phyloP scores from a whole-genome alignment of 805 yeast species.

The Candida saitoana region DNA sequence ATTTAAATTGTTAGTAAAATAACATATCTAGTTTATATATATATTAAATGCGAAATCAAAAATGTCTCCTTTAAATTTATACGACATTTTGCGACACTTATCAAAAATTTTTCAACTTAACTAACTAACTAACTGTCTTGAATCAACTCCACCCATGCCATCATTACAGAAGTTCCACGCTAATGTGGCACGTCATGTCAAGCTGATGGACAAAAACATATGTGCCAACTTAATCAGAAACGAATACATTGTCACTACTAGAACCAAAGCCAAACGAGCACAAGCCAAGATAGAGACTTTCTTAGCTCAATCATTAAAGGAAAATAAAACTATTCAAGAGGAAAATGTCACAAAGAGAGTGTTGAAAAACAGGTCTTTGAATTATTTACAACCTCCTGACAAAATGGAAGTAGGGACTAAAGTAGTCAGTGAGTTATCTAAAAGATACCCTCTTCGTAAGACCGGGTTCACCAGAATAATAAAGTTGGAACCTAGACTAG shows the following conservation, averaged over 20 bases:
- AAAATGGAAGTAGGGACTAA: conserved; percentile 48
- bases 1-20: too few relatives aligned
- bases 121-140: too few relatives aligned
- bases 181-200: conserved; percentile 39
- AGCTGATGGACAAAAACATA: conserved; percentile 43
- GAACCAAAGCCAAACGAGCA: conserved; percentile 42
- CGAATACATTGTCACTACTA: conserved; percentile 40
- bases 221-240: conserved; percentile 42
- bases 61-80: too few relatives aligned
- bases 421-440: conserved; percentile 58
- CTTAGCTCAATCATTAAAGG: conserved; percentile 27
- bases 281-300: conserved; percentile 38
- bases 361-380: conserved; percentile 14
- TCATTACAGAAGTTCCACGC: conserved; percentile 39
- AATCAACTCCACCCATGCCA: too few relatives aligned
- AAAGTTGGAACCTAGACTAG: conserved; percentile 77
- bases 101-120: conserved; percentile 4
- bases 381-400: conserved; percentile 48
- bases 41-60: too few relatives aligned
- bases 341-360: conserved; percentile 12
- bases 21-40: too few relatives aligned
- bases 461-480: conserved; percentile 88
- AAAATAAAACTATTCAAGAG: conserved; percentile 17
- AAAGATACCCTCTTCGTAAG: conserved; percentile 56
- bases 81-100: background rate